phyloP scores from a whole-genome alignment of 2,329 filamentous ascomycete genomes.

The Emericellopsis cladophorae region DNA sequence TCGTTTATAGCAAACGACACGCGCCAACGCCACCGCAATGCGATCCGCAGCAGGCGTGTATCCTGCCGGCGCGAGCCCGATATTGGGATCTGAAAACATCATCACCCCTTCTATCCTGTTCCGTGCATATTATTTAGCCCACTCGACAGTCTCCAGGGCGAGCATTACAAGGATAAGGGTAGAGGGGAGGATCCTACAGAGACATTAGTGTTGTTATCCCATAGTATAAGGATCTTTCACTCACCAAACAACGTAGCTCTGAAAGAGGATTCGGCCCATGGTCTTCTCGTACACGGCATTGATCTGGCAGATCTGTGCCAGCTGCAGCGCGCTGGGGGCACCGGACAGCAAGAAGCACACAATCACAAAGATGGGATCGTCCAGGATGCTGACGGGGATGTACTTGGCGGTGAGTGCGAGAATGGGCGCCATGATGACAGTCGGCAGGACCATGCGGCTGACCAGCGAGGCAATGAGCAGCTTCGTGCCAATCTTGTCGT shows the following conservation, averaged over 20 bases:
- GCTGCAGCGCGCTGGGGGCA: slow-evolving; percentile 82
- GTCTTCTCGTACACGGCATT: slow-evolving; percentile 92
- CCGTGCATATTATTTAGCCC: slow-evolving; percentile 38
- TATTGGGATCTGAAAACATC: too few species aligned
- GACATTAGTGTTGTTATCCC: slow-evolving; percentile 9
- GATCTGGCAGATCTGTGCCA: slow-evolving; percentile 97
- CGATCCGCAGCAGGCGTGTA: too few species aligned
- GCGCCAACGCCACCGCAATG: too few species aligned
- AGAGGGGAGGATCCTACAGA: slow-evolving; percentile 72
- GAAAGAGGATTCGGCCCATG: slow-evolving; percentile 41
- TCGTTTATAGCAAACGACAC: too few species aligned
- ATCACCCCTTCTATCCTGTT: too few species aligned
- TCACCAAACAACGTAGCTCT: slow-evolving; percentile 78
- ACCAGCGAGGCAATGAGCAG: slow-evolving; percentile 77
- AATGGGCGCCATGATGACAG: slow-evolving; percentile 81
- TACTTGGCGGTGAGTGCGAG: slow-evolving; percentile 82
- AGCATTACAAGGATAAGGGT: slow-evolving; percentile 84
- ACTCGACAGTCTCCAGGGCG: slow-evolving; percentile 85
- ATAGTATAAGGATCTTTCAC: slow-evolving; percentile 20
- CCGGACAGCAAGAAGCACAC: slow-evolving; percentile 95
- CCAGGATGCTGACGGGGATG: slow-evolving; percentile 83
- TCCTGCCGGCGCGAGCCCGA: too few species aligned
- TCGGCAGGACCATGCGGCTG: slow-evolving; percentile 86
- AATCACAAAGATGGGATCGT: slow-evolving; percentile 95
- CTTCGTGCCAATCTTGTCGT: slow-evolving; percentile 55